Percentiles rank a stretch among this genome's conserved stretches.
These are phyloP conservation scores for Typha latifolia DNA, from an alignment of 176 grass and related monocot species.

Conservation along the genomic window DNA sequence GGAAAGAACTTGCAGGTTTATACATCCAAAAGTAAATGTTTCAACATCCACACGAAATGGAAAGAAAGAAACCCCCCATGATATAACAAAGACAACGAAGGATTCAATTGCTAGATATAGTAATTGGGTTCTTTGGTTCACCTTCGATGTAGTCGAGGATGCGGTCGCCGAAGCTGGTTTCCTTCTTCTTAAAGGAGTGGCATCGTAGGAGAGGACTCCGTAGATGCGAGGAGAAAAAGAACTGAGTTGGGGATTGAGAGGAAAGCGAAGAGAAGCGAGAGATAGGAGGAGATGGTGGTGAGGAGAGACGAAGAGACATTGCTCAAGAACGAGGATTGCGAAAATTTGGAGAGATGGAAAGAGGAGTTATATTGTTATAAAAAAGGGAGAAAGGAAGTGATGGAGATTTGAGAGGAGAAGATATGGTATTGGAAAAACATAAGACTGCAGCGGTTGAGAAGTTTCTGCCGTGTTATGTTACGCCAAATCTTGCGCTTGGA, in stretches of 20 bases:
- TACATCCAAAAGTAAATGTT: conserved; percentile 3
- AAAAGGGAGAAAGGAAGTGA: background rate
- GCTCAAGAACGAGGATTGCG: background rate
- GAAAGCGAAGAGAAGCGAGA: background rate
- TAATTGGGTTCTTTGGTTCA: background rate
- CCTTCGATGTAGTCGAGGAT: conserved; percentile 96
- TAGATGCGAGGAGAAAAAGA: conserved; percentile 4
- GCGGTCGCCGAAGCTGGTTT: conserved; percentile 74
- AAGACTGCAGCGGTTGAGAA: background rate
- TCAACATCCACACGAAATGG: background rate
- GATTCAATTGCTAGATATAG: background rate
- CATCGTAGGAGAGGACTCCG: background rate
- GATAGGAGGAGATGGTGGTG: conserved; percentile 1
- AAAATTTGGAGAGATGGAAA: background rate
- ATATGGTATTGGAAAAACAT: background rate
- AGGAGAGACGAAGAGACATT: conserved; percentile 20
- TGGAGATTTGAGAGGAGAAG: background rate
- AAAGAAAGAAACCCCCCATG: background rate
- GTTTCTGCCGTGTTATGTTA: background rate
- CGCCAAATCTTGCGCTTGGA: too few species aligned
- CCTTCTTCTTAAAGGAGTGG: conserved; percentile 41
- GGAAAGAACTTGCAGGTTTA: background rate
- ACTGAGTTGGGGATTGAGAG: background rate
- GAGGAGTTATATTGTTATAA: background rate
- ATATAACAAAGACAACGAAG: background rate